Evolutionary conservation across 2,329 filamentous ascomycete genomes (phyloP), one percentile per base, ranked within the genome.

Genomic region (Phyllosticta paracitricarpa): DNA sequence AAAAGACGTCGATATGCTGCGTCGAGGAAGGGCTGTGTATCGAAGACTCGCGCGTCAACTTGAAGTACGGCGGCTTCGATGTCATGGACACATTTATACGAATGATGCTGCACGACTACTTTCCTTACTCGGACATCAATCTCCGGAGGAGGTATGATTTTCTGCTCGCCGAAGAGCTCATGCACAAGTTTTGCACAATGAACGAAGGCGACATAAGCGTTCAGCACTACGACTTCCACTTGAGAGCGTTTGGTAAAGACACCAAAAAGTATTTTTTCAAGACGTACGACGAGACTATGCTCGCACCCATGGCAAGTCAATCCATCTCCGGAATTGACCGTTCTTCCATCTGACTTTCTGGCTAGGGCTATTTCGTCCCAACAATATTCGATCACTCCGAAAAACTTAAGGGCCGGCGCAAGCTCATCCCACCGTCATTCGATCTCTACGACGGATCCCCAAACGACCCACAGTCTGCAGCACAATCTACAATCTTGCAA

Each of bases 71-170:
- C 57, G 94, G 94, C 1, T 86, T 83, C 68, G 94, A 99, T 73
- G 89, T 97, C 48, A 97, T 94, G 0, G 91, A 96, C 68, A 89
- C 90, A 0, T 97, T 99, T 69, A 82, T 96, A 72, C 96, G 94
- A 76, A 97, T 97, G 93, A 91, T 97, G 88, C 84, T 99, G 2
- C 91, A 89, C 74, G 92, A 97, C 72, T 89, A 94, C 68, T 97
- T 99, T 68, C 93, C 95, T 4, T 99, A 99, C 72, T 83, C 88
- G 56, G 92, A 97, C 22, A 95, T 99, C 76, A 96, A 99, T 71
- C 80, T 99, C 28, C 87, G 85, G 72, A 84, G 91, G 59, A 85
- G 94, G 56, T 95, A 97, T 69, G 94, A 99, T 72, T 97, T 93
- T 67, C 76, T 97, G 48, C 81, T 99, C 25, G 93, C 93, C 1